Percentiles rank a stretch among this genome's conserved stretches.
Evolutionary conservation across 257 asterid species (phyloP).

Genomic region (Capsicum baccatum): DNA sequence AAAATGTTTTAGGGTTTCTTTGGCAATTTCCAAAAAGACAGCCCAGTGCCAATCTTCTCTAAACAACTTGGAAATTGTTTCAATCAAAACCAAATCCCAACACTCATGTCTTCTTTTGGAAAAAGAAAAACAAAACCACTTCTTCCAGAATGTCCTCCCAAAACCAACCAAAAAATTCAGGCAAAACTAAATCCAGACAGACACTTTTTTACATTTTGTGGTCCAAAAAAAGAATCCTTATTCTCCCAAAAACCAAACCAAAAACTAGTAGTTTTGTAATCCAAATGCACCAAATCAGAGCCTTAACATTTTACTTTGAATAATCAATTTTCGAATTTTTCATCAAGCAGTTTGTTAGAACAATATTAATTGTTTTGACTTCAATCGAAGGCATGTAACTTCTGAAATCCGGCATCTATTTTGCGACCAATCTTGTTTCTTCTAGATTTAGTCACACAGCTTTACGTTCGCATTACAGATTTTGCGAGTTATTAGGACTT

Average conservation of each 20-base stretch:
- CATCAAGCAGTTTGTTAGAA: not conserved
- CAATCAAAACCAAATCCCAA: too few relatives aligned
- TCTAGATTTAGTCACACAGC: conserved; percentile 30
- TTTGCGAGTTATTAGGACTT: not conserved
- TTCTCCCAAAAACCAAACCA: not conserved
- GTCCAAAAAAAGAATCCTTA: conserved; percentile 6
- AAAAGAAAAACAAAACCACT: not conserved
- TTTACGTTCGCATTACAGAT: not conserved
- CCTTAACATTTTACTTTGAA: not conserved
- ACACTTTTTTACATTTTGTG: not conserved
- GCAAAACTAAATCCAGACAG: not conserved
- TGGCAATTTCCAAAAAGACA: too few relatives aligned
- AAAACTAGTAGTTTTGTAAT: not conserved
- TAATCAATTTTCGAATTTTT: not conserved
- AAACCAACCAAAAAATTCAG: not conserved
- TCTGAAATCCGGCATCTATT: not conserved
- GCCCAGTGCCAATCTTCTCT: too few relatives aligned
- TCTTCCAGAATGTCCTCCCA: not conserved
- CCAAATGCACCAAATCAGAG: conserved; percentile 9
- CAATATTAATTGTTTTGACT: conserved; percentile 9
- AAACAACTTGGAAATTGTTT: too few relatives aligned
- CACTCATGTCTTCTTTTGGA: not conserved
- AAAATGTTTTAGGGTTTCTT: too few relatives aligned
- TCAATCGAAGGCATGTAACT: conserved; percentile 22
- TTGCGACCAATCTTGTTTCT: not conserved